Base-by-base conservation (phyloP, 192 early-diverging fungal species). In the Gamsiella multidivaricata region DNA sequence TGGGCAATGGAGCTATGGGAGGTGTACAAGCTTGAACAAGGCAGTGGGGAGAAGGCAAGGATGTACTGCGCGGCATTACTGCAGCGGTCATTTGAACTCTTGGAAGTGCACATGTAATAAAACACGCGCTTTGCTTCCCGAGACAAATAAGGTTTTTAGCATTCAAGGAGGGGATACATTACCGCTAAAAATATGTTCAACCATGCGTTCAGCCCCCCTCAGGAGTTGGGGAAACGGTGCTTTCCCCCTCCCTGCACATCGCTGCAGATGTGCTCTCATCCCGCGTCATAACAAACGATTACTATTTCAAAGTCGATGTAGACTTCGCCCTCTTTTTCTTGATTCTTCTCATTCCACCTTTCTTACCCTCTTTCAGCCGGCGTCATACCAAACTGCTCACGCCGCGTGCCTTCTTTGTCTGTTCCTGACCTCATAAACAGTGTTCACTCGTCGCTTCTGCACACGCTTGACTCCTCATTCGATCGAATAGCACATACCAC, bases 1-100 rank as follows among this genome's bases (percentile, higher is more conserved):
- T 76, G 73, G 73, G 43, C 65, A 8, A 62, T 76, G 59, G 73
- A 76, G 59, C 29, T 76, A 12, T 76, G 73, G 73, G 73, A 68
- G 20, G 32, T 53, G 7, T 59, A 46, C 18, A 62, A 58, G 22
- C 28, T 42, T 26, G 54, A 64, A 3, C 51, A 59, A 22, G 63
- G 41, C 11, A 43, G 54, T 7, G 47, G 39, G 8, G 59, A 58
- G 10, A 76, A 76, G 12, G 22, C 65, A 7, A 37, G 45, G 28
- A 76, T 76, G 73, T 76, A 76, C 52, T 76, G 73, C 45, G 73
- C 73, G 1, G 64, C 65, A 0, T 20, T 76, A 5, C 20, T 76
- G 34, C 64, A 76, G 43, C 47, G 73, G 1, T 67, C 59, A 39
- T 61, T 62, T 46, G 73, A 76, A 34, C 50, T 76, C 0, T 14